These are phyloP conservation scores for Xylaria multiplex DNA, from an alignment of 2,329 filamentous ascomycete genomes.

Conservation along the genomic window DNA sequence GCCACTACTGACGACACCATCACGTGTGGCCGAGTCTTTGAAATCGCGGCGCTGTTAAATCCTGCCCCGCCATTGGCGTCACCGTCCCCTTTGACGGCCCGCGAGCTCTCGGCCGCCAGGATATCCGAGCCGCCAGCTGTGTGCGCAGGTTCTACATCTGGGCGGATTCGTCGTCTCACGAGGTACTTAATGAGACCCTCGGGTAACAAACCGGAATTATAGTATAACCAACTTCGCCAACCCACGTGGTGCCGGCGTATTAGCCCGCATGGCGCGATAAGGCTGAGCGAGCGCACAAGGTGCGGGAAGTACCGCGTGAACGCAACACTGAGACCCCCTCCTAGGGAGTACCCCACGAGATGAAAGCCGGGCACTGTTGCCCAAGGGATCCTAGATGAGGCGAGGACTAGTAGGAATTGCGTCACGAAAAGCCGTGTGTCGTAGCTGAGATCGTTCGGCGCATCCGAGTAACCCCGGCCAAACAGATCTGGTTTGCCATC, in stretches of 20 bases:
- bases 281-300: conserved; percentile 69
- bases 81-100: conserved; percentile 47
- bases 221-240: conserved; percentile 70
- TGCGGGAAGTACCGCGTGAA: conserved; percentile 76
- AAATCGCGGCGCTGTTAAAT: conserved; percentile 62
- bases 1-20: conserved; percentile 70
- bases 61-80: conserved; percentile 51
- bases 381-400: conserved; percentile 70
- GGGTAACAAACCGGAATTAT: conserved; percentile 68
- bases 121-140: conserved; percentile 35
- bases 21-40: conserved; percentile 60
- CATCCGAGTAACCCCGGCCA: conserved; percentile 81
- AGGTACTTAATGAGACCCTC: conserved; percentile 61
- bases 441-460: conserved; percentile 67
- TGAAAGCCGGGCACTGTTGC: conserved; percentile 65
- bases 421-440: conserved; percentile 72
- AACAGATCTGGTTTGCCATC: conserved; percentile 66
- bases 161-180: conserved; percentile 49
- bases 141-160: conserved; percentile 13
- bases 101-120: conserved; percentile 41
- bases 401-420: conserved; percentile 72
- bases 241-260: conserved; percentile 71
- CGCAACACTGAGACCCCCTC: conserved; percentile 76
- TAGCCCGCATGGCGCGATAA: conserved; percentile 76
- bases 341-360: conserved; percentile 81